Conservation (phyloP, 768 basidiomycete genomes). For the Rhodosporidiobolus odoratus region DNA sequence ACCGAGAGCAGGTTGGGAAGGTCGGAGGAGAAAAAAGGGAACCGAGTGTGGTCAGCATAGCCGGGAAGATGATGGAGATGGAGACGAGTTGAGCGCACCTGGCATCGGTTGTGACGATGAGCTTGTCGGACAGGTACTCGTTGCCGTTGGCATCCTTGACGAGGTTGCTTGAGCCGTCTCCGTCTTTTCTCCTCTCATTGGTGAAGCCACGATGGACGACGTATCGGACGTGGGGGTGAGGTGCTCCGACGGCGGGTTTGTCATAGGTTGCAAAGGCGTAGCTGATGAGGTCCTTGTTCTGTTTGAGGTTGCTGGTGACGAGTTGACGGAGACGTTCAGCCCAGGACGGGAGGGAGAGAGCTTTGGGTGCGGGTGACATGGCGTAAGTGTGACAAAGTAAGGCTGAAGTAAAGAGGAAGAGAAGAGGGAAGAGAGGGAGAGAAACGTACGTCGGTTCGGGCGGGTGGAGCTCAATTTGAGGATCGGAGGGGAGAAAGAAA, state of each 20-base stretch:
- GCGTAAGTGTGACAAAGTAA: not conserved
- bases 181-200: slow-evolving; percentile 34
- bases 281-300: slow-evolving; percentile 28
- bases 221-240: slow-evolving; percentile 22
- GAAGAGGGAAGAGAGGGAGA: not conserved
- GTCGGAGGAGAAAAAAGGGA: not conserved
- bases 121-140: slow-evolving; percentile 22
- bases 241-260: not conserved
- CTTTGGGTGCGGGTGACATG: not conserved
- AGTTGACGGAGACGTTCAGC: slow-evolving; percentile 3
- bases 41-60: accelerated
- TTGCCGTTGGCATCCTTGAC: slow-evolving; percentile 12
- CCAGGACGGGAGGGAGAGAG: slow-evolving; percentile 14
- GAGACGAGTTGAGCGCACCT: not conserved
- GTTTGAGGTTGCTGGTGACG: slow-evolving; percentile 22
- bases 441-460: no score
- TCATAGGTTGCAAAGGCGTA: slow-evolving; percentile 29
- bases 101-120: slow-evolving; percentile 35
- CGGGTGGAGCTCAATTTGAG: not conserved
- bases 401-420: not conserved
- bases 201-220: slow-evolving; percentile 36
- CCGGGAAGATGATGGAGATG: no score
- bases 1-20: not conserved
- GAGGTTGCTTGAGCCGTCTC: slow-evolving; percentile 13
- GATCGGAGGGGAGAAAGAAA: no score